Base-by-base conservation (phyloP, 345 rosid genomes). In the Fremontodendron californicum region DNA sequence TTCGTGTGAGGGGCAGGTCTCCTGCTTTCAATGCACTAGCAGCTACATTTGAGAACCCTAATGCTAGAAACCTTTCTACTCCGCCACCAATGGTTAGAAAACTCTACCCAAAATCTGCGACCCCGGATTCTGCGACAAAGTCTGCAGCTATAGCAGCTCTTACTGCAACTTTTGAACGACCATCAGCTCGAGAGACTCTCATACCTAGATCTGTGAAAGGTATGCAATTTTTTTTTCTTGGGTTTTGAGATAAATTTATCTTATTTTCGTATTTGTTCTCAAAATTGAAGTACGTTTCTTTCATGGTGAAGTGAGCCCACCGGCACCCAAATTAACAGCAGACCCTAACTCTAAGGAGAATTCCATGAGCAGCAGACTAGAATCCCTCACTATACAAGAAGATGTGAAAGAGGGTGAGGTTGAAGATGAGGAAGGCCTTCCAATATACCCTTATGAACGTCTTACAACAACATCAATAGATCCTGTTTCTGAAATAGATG, bases 1-100 rank as follows among this genome's bases (percentile, higher is more conserved):
- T 91, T 80, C 98, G 98, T 15, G 97, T 92, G 77, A 88, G 99
- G 81, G 99, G 99, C 67, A 90, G 99, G 84, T 96, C 99, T 76
- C 99, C 98, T 19, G 97, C 98, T 75, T 96, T 96, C 90, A 96
- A 88, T 77, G 96, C 96, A 40, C 91, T 96, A 43, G 99, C 99
- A 76, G 97, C 98, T 77, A 94, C 77, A 81, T 96, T 96, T 83
- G 99, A 94, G 87, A 96, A 85, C 80, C 71, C 91, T 68, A 94
- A 76, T 82, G 71, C 87, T 31, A 87, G 98, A 80, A 96, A 94
- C 85, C 98, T 88, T 74, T 96, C 99, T 58, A 96, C 99, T 83
- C 99, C 99, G 37, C 99, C 99, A 15, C 97, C 98, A n/a, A 86
- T 89, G 80, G 90, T 89, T 75, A 83, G 94, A 79, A 96, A 94